Evolutionary conservation across 371 early-diverging fungal species (phyloP).

Genomic region (Conidiobolus incongruus): DNA sequence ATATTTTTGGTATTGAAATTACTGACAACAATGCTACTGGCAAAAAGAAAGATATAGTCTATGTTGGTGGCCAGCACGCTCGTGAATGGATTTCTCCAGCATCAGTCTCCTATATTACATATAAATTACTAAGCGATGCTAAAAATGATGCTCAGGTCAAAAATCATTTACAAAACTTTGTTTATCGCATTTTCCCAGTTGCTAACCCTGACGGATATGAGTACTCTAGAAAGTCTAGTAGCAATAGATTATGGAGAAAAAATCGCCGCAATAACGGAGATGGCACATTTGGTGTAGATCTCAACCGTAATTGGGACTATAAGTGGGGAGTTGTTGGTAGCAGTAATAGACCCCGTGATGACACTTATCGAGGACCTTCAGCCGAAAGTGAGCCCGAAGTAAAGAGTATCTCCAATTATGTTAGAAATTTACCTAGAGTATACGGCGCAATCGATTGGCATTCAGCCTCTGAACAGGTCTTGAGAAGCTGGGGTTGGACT

Average conservation of each 20-base stretch:
- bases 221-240: slow-evolving; percentile 13
- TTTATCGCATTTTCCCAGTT: slow-evolving; percentile 24
- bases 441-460: slow-evolving; percentile 34
- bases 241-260: slow-evolving; percentile 30
- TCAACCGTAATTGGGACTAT: slow-evolving; percentile 24
- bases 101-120: too few relatives aligned
- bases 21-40: background rate
- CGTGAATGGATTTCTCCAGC: too few relatives aligned
- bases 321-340: slow-evolving; percentile 31
- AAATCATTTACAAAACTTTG: slow-evolving; percentile 12
- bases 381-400: slow-evolving; percentile 29
- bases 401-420: slow-evolving; percentile 18
- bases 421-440: slow-evolving; percentile 15
- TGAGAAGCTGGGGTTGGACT: slow-evolving; percentile 21
- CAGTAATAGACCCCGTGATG: slow-evolving; percentile 17
- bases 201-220: slow-evolving; percentile 36
- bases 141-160: background rate
- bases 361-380: slow-evolving; percentile 25
- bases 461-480: slow-evolving; percentile 17
- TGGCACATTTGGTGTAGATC: slow-evolving; percentile 14
- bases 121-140: background rate
- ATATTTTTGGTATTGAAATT: slow-evolving; percentile 1
- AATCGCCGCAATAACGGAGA: slow-evolving; percentile 15
- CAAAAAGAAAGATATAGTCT: slow-evolving; percentile 13
- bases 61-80: background rate